These are phyloP conservation scores for Zychaea mexicana DNA, from an alignment of 371 early-diverging fungal species.

Conservation along the genomic window DNA sequence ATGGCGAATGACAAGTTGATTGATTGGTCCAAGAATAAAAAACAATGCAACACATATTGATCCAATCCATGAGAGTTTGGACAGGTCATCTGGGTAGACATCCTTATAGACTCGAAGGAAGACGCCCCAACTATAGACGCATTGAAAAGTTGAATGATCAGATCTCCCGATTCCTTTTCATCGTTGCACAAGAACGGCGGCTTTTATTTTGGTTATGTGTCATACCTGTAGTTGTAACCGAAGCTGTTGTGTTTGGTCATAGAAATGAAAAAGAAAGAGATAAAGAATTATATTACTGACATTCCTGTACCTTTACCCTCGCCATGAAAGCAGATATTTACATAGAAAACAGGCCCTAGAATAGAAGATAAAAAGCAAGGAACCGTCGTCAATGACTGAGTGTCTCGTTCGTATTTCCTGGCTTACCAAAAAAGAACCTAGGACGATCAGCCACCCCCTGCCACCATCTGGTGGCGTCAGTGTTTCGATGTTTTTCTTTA, in stretches of 20 bases:
- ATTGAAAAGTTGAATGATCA: background rate
- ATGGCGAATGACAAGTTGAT: slow-evolving; percentile 48
- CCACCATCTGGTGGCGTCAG: slow-evolving; percentile 33
- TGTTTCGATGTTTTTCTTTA: background rate
- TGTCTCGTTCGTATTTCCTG: background rate
- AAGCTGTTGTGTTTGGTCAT: slow-evolving; percentile 19
- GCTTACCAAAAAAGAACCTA: slow-evolving; percentile 48
- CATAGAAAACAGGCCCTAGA: slow-evolving; percentile 26
- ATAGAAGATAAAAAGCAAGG: background rate
- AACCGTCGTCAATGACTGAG: background rate
- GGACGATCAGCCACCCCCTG: slow-evolving; percentile 43
- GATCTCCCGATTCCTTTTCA: background rate
- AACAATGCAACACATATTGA: slow-evolving; percentile 41
- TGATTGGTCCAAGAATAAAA: slow-evolving; percentile 44
- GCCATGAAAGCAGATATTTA: slow-evolving; percentile 4
- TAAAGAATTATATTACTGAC: background rate
- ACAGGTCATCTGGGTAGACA: slow-evolving; percentile 31
- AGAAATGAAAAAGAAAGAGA: slow-evolving; percentile 17
- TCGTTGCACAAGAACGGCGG: background rate
- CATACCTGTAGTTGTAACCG: slow-evolving; percentile 38
- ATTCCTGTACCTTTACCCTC: background rate
- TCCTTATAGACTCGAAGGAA: slow-evolving; percentile 37
- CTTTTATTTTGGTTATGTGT: background rate
- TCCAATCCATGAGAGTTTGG: slow-evolving; percentile 41
- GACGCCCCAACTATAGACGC: slow-evolving; percentile 29